Conservation (phyloP, 176 grass and related monocot genomes). For the Alopecurus myosuroides region DNA sequence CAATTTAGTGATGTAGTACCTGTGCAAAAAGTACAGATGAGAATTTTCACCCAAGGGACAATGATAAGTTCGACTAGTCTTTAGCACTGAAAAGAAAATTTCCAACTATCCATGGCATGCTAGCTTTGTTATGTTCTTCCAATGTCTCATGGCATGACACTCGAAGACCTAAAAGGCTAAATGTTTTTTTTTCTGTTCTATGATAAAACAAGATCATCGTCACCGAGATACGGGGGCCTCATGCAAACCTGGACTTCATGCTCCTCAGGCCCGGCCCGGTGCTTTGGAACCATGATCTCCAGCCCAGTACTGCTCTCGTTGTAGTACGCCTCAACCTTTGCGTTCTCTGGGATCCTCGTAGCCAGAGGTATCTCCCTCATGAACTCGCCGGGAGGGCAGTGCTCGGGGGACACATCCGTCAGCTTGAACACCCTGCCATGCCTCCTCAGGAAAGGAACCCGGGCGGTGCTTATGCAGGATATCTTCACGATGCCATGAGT, state of each 20-base stretch:
- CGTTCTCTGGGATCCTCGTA: conserved; percentile 68
- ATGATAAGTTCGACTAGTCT: too few species aligned
- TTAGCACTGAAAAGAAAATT: too few species aligned
- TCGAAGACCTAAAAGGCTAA: background rate
- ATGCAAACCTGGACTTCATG: conserved; percentile 78
- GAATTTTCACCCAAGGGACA: too few species aligned
- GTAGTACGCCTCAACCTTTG: conserved; percentile 66
- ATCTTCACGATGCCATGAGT: conserved; percentile 73
- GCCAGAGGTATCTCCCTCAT: conserved; percentile 66
- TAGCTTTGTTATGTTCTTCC: background rate
- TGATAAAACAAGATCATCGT: conserved; percentile 52
- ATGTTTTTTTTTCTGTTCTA: conserved; percentile 44
- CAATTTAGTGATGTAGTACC: too few species aligned
- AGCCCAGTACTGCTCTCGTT: conserved; percentile 59
- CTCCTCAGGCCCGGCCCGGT: conserved; percentile 62
- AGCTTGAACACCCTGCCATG: conserved; percentile 59
- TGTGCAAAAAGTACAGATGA: too few species aligned
- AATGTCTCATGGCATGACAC: conserved; percentile 23
- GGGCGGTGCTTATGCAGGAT: conserved; percentile 64
- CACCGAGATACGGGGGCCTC: conserved; percentile 62
- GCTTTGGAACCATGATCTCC: conserved; percentile 76
- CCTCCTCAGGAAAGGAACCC: conserved; percentile 43
- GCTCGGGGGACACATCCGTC: conserved; percentile 56
- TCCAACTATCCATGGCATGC: too few species aligned
- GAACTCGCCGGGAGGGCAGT: conserved; percentile 65